Conservation (phyloP, 1,284 basidiomycete species). For the Ganoderma meredithae region DNA sequence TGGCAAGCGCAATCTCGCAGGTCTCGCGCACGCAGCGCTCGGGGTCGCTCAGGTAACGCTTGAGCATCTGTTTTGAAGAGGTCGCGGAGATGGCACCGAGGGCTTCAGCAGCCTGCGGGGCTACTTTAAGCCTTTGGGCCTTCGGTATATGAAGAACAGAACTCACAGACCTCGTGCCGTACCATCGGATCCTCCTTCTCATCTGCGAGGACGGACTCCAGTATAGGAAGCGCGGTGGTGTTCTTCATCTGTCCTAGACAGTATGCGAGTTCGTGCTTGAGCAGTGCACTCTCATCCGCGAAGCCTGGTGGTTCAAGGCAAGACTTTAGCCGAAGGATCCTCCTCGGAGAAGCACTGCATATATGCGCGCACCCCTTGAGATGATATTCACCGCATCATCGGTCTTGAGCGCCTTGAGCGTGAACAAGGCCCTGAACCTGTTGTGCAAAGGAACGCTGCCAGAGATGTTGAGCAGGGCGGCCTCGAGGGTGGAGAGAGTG, state of each 20-base stretch:
- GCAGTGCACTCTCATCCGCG: constrained; percentile 85
- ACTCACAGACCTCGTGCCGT: constrained; percentile 83
- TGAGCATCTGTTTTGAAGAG: constrained; percentile 74
- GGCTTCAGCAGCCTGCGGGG: constrained; percentile 89
- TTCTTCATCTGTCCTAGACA: constrained; percentile 94
- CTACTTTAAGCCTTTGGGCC: not conserved
- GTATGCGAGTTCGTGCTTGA: constrained; percentile 98
- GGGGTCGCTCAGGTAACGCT: constrained; percentile 76
- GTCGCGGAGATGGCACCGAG: constrained; percentile 91
- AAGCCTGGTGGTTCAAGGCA: constrained; percentile 66
- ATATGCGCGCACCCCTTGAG: constrained; percentile 66
- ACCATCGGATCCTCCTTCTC: constrained; percentile 93
- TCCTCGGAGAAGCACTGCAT: not conserved
- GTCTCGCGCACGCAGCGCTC: constrained; percentile 93
- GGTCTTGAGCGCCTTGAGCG: constrained; percentile 87
- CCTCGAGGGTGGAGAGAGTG: constrained; percentile 58
- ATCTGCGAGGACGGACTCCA: constrained; percentile 81
- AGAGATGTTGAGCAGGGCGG: constrained; percentile 78
- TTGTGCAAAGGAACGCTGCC: constrained; percentile 85
- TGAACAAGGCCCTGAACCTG: constrained; percentile 93
- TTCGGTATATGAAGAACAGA: not conserved
- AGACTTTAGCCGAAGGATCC: not conserved
- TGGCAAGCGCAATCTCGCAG: constrained; percentile 95
- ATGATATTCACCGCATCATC: constrained; percentile 88
- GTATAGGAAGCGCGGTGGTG: constrained; percentile 76